Conservation (phyloP, 129 eudicot genomes). For the Rutidosis leptorrhynchoides region DNA sequence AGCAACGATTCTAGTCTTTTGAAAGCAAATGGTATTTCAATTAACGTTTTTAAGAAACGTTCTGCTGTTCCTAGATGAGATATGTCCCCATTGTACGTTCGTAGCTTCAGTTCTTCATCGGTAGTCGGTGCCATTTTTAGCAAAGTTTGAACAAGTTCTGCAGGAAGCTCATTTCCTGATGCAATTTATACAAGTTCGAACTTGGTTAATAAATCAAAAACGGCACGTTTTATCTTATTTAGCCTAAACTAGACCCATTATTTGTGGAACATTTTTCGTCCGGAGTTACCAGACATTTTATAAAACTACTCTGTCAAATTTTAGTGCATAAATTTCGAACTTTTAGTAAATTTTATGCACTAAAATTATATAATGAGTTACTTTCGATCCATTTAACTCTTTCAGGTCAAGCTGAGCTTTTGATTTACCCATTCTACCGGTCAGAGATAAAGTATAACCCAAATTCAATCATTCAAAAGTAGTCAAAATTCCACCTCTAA, state of each 20-base stretch:
- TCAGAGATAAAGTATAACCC: neutral
- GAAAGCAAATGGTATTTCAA: conserved; percentile 90
- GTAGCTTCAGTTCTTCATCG: conserved; percentile 88
- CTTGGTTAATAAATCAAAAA: neutral
- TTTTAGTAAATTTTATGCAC: neutral
- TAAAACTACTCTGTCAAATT: neutral
- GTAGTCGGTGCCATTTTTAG: conserved; percentile 90
- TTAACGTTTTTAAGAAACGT: conserved; percentile 73
- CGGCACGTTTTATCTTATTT: neutral
- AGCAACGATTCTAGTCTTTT: conserved; percentile 76
- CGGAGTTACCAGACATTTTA: neutral
- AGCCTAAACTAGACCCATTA: neutral
- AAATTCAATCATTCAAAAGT: neutral
- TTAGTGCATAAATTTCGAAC: neutral
- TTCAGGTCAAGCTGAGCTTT: neutral
- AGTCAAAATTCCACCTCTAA: conserved; percentile 11
- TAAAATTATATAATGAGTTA: neutral
- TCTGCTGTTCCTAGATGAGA: conserved; percentile 92
- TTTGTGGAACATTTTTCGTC: neutral
- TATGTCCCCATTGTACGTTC: conserved; percentile 67
- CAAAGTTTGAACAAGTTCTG: conserved; percentile 73
- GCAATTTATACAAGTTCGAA: conserved; percentile 18
- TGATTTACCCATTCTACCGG: neutral
- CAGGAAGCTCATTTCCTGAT: conserved; percentile 93
- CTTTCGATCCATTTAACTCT: neutral